Evolutionary conservation across 345 rosid genomes (phyloP), one percentile per base, ranked within the genome.

Genomic region (Salix caprea): DNA sequence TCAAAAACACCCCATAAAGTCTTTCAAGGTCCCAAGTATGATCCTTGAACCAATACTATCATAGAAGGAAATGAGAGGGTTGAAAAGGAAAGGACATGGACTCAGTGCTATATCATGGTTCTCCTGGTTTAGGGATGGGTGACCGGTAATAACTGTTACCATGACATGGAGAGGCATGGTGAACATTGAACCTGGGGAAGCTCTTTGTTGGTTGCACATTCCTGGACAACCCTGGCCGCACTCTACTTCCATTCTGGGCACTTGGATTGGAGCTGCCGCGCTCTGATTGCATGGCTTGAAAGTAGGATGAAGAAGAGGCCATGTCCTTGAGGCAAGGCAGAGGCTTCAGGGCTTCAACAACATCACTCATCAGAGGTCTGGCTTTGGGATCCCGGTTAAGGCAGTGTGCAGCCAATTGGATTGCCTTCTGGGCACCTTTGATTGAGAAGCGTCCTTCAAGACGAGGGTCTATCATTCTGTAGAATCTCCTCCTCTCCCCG

Each of bases 281-380:
- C 64, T 79, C 82, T 40, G 62, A 72, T 64, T 82, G 85, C 71
- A 76, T 79, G 36, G 80, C 58, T 60, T 78, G 82, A 58, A 72
- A 84, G 40, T 77, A 69, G 21, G 83, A 75, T 40, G 82, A 80
- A 48, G 84, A 77, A 65, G 66, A 80, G 54, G 86, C 84, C 77
- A 80, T 65, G 66, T 78, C 80, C 67, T 78, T 78, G n/a, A 71
- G 52, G 42, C 65, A 19, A 4, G 65, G 80, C 66, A 78, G 37
- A 56, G 76, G 80, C 62, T 65, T 78, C 30, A 78, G 12, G 36
- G 39, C 67, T 48, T 78, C 76, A 36, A 78, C 76, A 14, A 78
- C 67, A 13, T 78, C 81, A 37, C 81, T 78, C 81, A 78, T 78
- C 58, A 71, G 44, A 7, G 81, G 81, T 65, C 81, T 72, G 21